Base-by-base conservation (phyloP, 2,329 filamentous ascomycete species). In the Lizonia empirigonia region DNA sequence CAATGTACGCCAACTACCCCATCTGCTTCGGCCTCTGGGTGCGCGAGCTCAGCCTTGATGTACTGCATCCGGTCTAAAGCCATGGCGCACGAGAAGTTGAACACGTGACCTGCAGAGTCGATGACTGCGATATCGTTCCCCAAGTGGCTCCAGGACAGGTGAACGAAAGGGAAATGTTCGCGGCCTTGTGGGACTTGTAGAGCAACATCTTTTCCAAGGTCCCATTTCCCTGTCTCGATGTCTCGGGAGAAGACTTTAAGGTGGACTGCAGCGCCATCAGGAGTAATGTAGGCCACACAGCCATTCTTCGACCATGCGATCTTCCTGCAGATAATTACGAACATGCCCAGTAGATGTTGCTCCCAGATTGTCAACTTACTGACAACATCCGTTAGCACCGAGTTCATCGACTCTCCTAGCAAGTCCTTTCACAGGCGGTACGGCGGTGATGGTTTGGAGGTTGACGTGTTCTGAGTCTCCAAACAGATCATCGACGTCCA, bases 231-330 rank as follows among this genome's bases (percentile, higher is more conserved):
- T 72, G 88, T 82, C 10, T 85, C 80, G 1, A 85, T 81, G 59
- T 86, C 80, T 64, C 88, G 86, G 26, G 84, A 82, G 41, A 96
- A 79, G 67, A 90, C 87, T 52, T 87, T 85, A 36, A 96, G 79
- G 66, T 89, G 85, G 44, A 97, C 77, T 12, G 80, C 81, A 38
- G 82, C 81, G 22, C 89, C 88, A 73, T 92, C 88, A 13, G 83
- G 76, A 16, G 86, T 83, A 59, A 97, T 88, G 45, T 87, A 88
- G 22, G 92, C 92, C 60, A 97, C 90, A 53, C 87, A 91, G 34
- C 93, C 93, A 54, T 85, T 83, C 64, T 87, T 91, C 9, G 93
- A 96, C 92, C 93, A 97, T 23, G 89, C 86, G 45, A 97, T 82
- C 58, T 85, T 85, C 69, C 91, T 95, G 51, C 19, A 15, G 18